Conservation (phyloP, 169 alveolate genomes). For the Plasmodium chabaudi region DNA sequence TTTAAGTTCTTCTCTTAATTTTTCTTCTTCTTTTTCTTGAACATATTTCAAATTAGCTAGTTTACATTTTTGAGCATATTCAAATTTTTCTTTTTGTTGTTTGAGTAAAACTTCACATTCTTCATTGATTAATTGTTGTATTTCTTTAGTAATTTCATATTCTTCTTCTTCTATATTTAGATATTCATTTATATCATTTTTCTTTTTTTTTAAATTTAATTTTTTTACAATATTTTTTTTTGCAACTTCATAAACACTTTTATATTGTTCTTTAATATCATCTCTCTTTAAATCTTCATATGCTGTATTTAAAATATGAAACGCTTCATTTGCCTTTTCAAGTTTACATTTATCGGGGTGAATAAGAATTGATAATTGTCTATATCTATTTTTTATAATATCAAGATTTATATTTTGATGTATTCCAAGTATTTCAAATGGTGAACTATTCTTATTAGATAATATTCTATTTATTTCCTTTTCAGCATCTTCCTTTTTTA, state of each 20-base stretch:
- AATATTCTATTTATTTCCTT: slow-evolving; percentile 59
- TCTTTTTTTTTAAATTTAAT: slow-evolving; percentile 78
- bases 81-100: slow-evolving; percentile 84
- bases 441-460: slow-evolving; percentile 63
- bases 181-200: slow-evolving; percentile 75
- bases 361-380: slow-evolving; percentile 86
- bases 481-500: slow-evolving; percentile 56
- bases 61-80: slow-evolving; percentile 88
- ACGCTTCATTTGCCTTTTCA: slow-evolving; percentile 92
- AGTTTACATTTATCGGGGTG: slow-evolving; percentile 94
- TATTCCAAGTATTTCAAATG: slow-evolving; percentile 71
- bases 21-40: slow-evolving; percentile 76
- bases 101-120: slow-evolving; percentile 86
- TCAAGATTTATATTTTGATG: slow-evolving; percentile 65
- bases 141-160: slow-evolving; percentile 76
- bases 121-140: slow-evolving; percentile 83
- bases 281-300: slow-evolving; percentile 87
- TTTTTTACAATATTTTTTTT: slow-evolving; percentile 83
- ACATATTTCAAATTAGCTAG: slow-evolving; percentile 86
- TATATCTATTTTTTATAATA: slow-evolving; percentile 79
- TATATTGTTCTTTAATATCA: slow-evolving; percentile 86
- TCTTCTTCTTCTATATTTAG: slow-evolving; percentile 68
- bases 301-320: slow-evolving; percentile 87
- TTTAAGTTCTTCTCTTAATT: slow-evolving; percentile 74
- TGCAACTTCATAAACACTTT: slow-evolving; percentile 87